Conservation (phyloP, 768 basidiomycete species). For the Rubroboletus pulcherrimus region DNA sequence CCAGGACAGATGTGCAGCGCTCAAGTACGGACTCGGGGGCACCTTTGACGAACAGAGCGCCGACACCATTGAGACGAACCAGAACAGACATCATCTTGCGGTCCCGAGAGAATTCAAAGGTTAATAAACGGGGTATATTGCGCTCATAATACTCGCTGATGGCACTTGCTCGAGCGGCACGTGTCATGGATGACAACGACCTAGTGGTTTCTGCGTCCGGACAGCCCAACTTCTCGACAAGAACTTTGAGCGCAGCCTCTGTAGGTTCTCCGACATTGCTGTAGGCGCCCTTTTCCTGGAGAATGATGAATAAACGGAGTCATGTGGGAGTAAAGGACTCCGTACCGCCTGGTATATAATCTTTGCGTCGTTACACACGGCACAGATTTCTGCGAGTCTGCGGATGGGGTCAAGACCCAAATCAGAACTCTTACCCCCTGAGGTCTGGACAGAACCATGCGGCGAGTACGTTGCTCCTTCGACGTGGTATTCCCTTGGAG, state of each 20-base stretch:
- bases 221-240: slow-evolving; percentile 91
- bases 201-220: slow-evolving; percentile 54
- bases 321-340: not conserved
- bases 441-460: slow-evolving; percentile 63
- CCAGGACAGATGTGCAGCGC: slow-evolving; percentile 71
- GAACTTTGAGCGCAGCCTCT: slow-evolving; percentile 92
- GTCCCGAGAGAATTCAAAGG: slow-evolving; percentile 97
- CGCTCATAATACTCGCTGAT: slow-evolving; percentile 82
- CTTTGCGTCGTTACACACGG: slow-evolving; percentile 94
- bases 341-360: slow-evolving; percentile 78
- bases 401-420: slow-evolving; percentile 67
- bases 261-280: slow-evolving; percentile 93
- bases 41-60: slow-evolving; percentile 91
- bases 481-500: slow-evolving; percentile 68
- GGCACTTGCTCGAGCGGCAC: slow-evolving; percentile 67
- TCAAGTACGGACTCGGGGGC: slow-evolving; percentile 95
- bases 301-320: slow-evolving; percentile 1
- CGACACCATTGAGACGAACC: slow-evolving; percentile 60
- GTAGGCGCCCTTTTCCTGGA: slow-evolving; percentile 75
- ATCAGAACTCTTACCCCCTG: slow-evolving; percentile 61
- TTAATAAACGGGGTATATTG: slow-evolving; percentile 74
- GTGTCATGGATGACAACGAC: slow-evolving; percentile 54
- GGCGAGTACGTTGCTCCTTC: slow-evolving; percentile 95
- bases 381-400: slow-evolving; percentile 84
- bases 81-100: slow-evolving; percentile 99